Evolutionary conservation across 1,284 basidiomycete genomes (phyloP), one percentile per base, ranked within the genome.

Genomic region (Sporisorium exsertum): DNA sequence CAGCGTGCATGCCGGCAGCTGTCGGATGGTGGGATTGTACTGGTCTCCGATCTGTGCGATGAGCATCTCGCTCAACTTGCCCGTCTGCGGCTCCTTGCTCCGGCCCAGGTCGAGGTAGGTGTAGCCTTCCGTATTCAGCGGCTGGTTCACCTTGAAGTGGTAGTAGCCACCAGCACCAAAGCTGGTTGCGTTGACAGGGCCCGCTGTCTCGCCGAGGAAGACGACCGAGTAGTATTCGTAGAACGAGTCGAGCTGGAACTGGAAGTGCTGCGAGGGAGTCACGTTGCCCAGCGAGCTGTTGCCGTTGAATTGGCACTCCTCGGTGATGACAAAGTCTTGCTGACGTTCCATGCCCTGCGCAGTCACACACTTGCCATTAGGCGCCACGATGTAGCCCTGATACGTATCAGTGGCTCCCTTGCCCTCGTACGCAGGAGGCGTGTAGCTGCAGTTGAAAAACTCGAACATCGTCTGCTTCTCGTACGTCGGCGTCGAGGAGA

Each of bases 401-500:
- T 47, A 64, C 43, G 62, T 64, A 18, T 35, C 15, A 24, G 54
- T 26, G 6, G 55, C 22, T 3, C 62, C 62, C 22, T 58, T 33
- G n/a, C 27, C 55, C 1, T 24, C 0, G 16, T 40, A 20, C 9
- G 49, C 26, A 1, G 27, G 5, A 8, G 49, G 37, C 6, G 49
- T 53, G 55, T 53, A 26, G 16, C 8, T 18, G 50, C 62, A 64
- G 27, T 32, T 45, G 56, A 64, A 53, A 50, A 64, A 64, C 32
- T 64, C 62, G 20, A 64, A 64, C 32, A 40, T 10, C 7, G 55
- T 58, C 43, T 35, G 32, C 2, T 47, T 49, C n/a, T 64, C 29
- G 22, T 35, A 64, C 20, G 8, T 22, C 7, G 62, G 49, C 1
- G 1, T n/a, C 24, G 15, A 2, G 6, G 49, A 45, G 18, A 58